Percentiles rank a stretch among this genome's conserved stretches.
Evolutionary conservation across 371 early-diverging fungal species (phyloP).

Genomic region (Dichotomocladium elegans): DNA sequence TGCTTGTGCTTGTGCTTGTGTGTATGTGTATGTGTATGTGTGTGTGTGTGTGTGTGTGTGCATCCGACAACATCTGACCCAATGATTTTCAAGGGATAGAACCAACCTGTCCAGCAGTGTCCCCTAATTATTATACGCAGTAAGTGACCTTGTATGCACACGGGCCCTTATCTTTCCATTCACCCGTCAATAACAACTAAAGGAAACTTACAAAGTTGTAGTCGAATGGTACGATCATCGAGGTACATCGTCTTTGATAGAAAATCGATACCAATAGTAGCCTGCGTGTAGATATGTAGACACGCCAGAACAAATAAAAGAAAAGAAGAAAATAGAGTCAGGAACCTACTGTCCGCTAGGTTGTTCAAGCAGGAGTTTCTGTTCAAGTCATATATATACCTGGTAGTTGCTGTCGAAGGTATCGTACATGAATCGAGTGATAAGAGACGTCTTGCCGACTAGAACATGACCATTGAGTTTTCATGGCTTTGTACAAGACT

Average conservation of each 20-base stretch:
- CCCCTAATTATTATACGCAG: constrained; percentile 56
- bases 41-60: too few relatives aligned
- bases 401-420: constrained; percentile 97
- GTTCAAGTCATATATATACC: too few relatives aligned
- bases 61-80: too few relatives aligned
- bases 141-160: not conserved
- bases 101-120: constrained; percentile 98
- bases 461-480: not conserved
- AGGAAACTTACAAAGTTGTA: constrained; percentile 92
- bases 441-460: constrained; percentile 99
- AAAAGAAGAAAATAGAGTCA: not conserved
- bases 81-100: too few relatives aligned
- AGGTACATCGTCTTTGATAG: constrained; percentile 98
- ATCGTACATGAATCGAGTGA: constrained; percentile 99
- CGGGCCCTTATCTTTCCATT: too few relatives aligned
- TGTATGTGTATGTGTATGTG: not conserved
- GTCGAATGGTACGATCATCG: constrained; percentile 93
- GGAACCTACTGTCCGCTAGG: too few relatives aligned
- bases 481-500: not conserved
- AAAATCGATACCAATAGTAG: constrained; percentile 99
- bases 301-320: not conserved
- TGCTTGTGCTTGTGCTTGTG: not conserved
- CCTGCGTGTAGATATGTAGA: constrained; percentile 45
- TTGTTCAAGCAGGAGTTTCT: too few relatives aligned
- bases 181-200: too few relatives aligned